phyloP scores from a whole-genome alignment of 352 stramenopile genomes.

The Globisporangium lucens region DNA sequence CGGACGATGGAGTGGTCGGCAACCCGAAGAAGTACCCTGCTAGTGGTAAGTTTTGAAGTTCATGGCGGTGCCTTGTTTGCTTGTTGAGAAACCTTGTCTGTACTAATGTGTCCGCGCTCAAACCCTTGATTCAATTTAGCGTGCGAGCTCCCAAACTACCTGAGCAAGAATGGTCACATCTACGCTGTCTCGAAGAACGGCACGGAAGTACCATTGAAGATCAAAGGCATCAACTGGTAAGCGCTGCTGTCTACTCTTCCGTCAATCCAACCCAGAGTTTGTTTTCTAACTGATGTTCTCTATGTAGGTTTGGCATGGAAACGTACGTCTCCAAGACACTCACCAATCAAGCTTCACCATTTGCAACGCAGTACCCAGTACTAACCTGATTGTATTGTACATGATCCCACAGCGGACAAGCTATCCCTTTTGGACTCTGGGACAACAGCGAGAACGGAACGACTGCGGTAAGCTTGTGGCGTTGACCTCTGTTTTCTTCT shows the following conservation, averaged over 20 bases:
- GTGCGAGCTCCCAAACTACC: constrained; percentile 67
- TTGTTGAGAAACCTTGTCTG: background rate
- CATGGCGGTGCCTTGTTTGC: background rate
- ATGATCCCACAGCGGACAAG: constrained; percentile 28
- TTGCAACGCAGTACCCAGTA: background rate
- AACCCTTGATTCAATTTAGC: background rate
- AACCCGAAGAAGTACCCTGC: constrained; percentile 74
- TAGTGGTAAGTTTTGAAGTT: constrained; percentile 18
- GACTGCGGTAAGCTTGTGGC: constrained; percentile 36
- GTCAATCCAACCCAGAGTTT: background rate
- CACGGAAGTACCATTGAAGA: constrained; percentile 45
- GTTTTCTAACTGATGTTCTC: background rate
- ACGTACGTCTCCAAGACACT: constrained; percentile 26
- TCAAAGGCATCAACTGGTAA: constrained; percentile 78
- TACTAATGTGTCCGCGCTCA: background rate
- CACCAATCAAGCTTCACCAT: background rate
- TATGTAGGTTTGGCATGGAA: constrained; percentile 53
- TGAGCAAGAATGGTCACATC: constrained; percentile 68
- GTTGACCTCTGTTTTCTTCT: background rate
- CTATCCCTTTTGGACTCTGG: constrained; percentile 74
- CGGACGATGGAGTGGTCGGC: constrained; percentile 63
- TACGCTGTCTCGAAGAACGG: constrained; percentile 53
- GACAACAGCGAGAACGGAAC: constrained; percentile 69
- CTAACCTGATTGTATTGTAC: background rate
- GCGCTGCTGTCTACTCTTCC: background rate